These are phyloP conservation scores for Voacanga thouarsii DNA, from an alignment of 257 asterid species.

Conservation along the genomic window DNA sequence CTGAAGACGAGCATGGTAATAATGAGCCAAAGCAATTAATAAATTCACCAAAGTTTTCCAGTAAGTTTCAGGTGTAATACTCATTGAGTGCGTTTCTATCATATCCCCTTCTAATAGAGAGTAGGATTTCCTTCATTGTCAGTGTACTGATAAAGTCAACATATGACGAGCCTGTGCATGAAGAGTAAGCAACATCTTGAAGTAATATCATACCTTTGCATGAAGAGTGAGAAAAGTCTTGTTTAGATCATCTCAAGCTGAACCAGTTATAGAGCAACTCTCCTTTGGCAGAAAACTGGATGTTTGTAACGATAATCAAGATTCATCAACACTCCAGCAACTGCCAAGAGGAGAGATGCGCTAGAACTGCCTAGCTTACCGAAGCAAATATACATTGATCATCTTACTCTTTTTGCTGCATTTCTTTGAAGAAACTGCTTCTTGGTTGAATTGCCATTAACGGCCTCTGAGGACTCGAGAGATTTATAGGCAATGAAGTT, in stretches of 20 bases:
- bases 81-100: no score
- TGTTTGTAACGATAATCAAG: background rate
- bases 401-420: background rate
- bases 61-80: no score
- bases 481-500: no score
- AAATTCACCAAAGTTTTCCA: no score
- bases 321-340: background rate
- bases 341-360: slow-evolving; percentile 19
- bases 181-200: no score
- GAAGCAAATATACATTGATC: background rate
- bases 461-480: no score
- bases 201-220: slow-evolving; percentile 1
- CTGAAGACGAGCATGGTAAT: no score
- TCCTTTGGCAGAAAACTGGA: slow-evolving; percentile 28
- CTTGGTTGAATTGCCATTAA: background rate
- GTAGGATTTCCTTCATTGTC: no score
- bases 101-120: no score
- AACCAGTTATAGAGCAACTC: slow-evolving; percentile 27
- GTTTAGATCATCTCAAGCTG: slow-evolving; percentile 13
- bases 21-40: no score
- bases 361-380: slow-evolving; percentile 21
- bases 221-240: background rate
- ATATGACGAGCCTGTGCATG: no score
- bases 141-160: background rate
- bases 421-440: background rate